Conservation (phyloP, 2,329 filamentous ascomycete genomes). For the Penicillium sp. region DNA sequence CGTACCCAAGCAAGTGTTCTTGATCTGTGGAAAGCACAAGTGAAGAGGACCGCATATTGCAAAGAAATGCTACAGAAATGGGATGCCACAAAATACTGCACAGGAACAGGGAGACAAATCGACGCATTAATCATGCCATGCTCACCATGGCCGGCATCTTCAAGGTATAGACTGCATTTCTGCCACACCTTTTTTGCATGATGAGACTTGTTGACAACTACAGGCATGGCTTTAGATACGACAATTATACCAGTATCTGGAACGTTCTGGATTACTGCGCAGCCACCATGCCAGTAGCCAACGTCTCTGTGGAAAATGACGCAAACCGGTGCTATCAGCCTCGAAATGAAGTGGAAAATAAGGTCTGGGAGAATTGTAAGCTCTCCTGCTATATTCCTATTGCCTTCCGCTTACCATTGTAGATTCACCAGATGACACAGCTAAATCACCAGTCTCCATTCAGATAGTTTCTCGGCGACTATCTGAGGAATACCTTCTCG, state of each 20-base stretch:
- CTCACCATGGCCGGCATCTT: neutral
- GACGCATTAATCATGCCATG: conserved; percentile 4
- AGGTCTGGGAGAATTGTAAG: neutral
- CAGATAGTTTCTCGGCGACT: neutral
- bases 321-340: neutral
- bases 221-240: conserved; percentile 1
- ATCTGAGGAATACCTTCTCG: neutral
- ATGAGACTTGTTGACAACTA: neutral
- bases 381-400: neutral
- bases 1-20: neutral
- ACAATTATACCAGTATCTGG: conserved; percentile 6
- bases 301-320: neutral
- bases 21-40: conserved; percentile 1
- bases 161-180: neutral
- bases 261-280: conserved; percentile 6
- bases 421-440: neutral
- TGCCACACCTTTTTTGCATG: neutral
- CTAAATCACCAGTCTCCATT: neutral
- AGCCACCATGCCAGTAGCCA: neutral
- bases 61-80: neutral
- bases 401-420: neutral
- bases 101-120: neutral
- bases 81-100: neutral
- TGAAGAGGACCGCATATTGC: neutral
- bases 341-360: neutral